Evolutionary conservation across 2,329 filamentous ascomycete genomes (phyloP).

Genomic region (Alternaria sp.): DNA sequence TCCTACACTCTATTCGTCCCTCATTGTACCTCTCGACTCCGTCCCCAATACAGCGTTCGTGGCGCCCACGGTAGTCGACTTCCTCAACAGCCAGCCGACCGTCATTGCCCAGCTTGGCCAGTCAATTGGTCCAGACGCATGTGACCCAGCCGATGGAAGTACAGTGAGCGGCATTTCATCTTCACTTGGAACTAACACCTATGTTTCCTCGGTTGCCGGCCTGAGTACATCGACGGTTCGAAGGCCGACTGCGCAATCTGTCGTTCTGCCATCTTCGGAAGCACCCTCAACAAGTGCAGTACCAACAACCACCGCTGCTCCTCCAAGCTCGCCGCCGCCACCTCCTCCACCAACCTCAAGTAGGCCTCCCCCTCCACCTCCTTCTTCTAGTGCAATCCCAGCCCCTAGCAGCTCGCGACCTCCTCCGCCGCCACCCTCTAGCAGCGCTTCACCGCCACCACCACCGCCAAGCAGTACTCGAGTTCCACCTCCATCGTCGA

Average conservation of each 20-base stretch:
- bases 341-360: constrained; percentile 12
- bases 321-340: constrained; percentile 5
- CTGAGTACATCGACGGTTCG: constrained; percentile 1
- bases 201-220: constrained; percentile 3
- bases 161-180: constrained; percentile 1
- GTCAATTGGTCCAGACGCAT: constrained; percentile 36
- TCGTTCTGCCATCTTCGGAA: not conserved
- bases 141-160: constrained; percentile 38
- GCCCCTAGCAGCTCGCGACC: not conserved
- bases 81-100: constrained; percentile 39
- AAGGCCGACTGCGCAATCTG: not conserved
- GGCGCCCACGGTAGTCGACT: constrained; percentile 35
- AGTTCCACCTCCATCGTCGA: constrained; percentile 17
- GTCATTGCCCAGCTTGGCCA: constrained; percentile 38
- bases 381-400: constrained; percentile 19
- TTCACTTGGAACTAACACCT: constrained; percentile 13
- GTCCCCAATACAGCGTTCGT: constrained; percentile 35
- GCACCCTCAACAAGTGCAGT: constrained; percentile 9
- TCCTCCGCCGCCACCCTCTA: constrained; percentile 1
- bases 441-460: not conserved
- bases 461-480: constrained; percentile 5
- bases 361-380: constrained; percentile 13
- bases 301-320: not conserved
- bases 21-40: constrained; percentile 27
- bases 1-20: constrained; percentile 33